Base-by-base conservation (phyloP, 2,329 filamentous ascomycete genomes). In the Phaeosphaeriaceae sp. region DNA sequence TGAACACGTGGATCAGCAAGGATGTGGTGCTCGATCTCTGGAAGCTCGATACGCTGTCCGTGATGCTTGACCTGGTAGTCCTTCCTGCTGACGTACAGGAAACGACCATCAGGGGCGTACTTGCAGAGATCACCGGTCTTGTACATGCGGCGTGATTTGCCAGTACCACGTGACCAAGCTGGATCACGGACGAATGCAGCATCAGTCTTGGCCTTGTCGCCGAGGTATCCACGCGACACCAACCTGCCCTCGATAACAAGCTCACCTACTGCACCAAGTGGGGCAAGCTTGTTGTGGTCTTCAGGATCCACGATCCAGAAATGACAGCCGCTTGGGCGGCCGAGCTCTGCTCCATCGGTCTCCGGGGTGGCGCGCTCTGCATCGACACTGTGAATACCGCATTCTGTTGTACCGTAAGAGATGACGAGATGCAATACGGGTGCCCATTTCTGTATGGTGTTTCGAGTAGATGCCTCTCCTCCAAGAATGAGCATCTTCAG, bases 51-150 rank as follows among this genome's bases (percentile, higher is more conserved):
- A 7, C 71, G 60, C 17, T 71, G 62, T 1, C 69, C 69, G 3
- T 62, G 51, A 10, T 69, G 49, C 56, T 73, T 73, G 50, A 71
- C 57, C 45, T 71, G 68, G 7, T 54, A 48, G 44, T 72, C 69
- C 17, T 56, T 64, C 7, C 70, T 56, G 6, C 67, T 66, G 10
- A 66, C 17, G 36, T 52, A 66, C 2, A 53, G 31, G 5, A 70
- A 36, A 2, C 48, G 48, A 1, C 69, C 69, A 45, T 71, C 68
- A 10, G 47, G 33, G 21, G 31, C 33, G n/a, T 66, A 60, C 13
- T 56, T 51, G 3, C 58, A 63, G 1, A 68, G 51, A 41, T 72
- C 70, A 1, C 70, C 70, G 1, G 70, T 71, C n/a, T 57, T 53
- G 52, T 73, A 73, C 69, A 53, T 76, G 70, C 53, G 76, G 1